phyloP scores from a whole-genome alignment of 768 basidiomycete genomes.

The Panaeolus papilionaceus region DNA sequence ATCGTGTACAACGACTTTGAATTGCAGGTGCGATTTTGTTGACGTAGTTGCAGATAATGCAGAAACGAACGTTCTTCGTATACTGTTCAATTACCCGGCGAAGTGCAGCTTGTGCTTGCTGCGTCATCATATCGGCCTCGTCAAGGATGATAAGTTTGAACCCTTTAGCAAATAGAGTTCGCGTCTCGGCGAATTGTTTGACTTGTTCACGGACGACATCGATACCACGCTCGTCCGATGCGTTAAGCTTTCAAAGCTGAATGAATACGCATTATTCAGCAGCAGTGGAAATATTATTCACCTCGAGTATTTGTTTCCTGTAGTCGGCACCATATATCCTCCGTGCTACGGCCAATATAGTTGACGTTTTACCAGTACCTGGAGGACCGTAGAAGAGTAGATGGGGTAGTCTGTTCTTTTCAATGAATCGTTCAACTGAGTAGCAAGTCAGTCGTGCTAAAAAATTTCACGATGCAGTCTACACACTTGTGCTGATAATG shows the following conservation, averaged over 20 bases:
- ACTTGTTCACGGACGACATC: conserved; percentile 99
- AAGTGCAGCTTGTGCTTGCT: conserved; percentile 94
- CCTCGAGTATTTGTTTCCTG: conserved; percentile 94
- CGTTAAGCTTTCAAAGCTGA: conserved; percentile 77
- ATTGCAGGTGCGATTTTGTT: conserved; percentile 99
- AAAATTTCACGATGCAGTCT: neutral
- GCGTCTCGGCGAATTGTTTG: conserved; percentile 97
- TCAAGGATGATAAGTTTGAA: conserved; percentile 98
- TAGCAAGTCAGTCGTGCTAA: conserved; percentile 21
- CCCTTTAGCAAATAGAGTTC: conserved; percentile 89
- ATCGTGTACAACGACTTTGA: conserved; percentile 97
- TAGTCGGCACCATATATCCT: conserved; percentile 90
- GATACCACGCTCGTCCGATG: conserved; percentile 97
- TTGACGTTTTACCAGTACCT: conserved; percentile 98
- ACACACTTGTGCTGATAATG: conserved; percentile 91
- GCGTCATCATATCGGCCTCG: conserved; percentile 99
- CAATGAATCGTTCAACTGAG: conserved; percentile 95
- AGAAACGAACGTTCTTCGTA: conserved; percentile 98
- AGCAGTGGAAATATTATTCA: conserved; percentile 36
- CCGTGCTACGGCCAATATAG: conserved; percentile 93
- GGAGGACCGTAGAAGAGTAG: conserved; percentile 97
- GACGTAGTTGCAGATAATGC: conserved; percentile 99
- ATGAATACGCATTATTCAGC: conserved; percentile 13
- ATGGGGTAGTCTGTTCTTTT: conserved; percentile 93
- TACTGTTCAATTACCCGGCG: conserved; percentile 98